Evolutionary conservation across 768 basidiomycete genomes (phyloP), one percentile per base, ranked within the genome.

Genomic region (Boletus sp.): DNA sequence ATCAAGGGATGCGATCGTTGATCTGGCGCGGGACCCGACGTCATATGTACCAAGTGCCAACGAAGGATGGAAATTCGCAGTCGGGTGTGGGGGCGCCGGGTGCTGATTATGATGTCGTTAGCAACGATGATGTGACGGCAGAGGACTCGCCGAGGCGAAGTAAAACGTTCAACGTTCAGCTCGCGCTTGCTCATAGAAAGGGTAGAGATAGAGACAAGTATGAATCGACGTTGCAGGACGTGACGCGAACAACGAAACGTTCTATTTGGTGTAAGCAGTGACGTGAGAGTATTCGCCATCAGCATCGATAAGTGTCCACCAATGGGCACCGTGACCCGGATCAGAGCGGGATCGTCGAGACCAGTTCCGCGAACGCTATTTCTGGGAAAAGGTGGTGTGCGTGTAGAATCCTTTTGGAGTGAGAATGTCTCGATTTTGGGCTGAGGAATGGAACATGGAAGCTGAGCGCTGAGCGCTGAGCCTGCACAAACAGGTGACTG

Each of bases 31-130:
- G 42, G 47, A 29, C 19, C 32, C 51, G 51, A 42, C 33, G 42
- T 35, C 39, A 40, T 21, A 11, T 33, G 35, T 39, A 34, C 30
- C 50, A 9, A 47, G 11, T 33, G 43, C 46, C 57, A 40, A 42
- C 7, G 11, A 47, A 23, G 7, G 15, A 30, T 59, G 58, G 53
- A 41, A 56, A 59, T 39, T 50, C 38, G 4, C 25, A 7, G 34
- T 40, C 44, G 43, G 43, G 23, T 25, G 48, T 51, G 58, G 52
- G 45, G 38, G n/a, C n/a, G n/a, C n/a, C n/a, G n/a, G n/a, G n/a
- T n/a, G n/a, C n/a, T n/a, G n/a, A n/a, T n/a, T n/a, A n/a, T n/a
- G n/a, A 35, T 25, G 21, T 30, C 15, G 7, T 45, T 27, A 17
- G 25, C 15, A 27, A 30, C 33, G 25, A 47, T 23, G 46, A 44